Base-by-base conservation (phyloP, 2,329 filamentous ascomycete genomes). In the Aspergillus ibericus region DNA sequence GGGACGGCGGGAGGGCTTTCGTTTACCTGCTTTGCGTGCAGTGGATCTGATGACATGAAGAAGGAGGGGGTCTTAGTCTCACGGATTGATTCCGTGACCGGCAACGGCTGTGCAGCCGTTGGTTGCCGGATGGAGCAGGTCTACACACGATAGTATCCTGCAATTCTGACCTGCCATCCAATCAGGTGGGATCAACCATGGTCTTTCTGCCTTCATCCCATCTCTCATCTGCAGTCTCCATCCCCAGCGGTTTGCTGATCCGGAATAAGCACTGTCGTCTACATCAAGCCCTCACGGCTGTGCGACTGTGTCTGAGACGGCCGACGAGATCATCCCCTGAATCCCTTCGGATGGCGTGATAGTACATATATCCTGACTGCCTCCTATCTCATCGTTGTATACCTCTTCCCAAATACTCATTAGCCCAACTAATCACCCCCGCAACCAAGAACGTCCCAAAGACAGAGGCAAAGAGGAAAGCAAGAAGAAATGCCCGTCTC, bases 401-500 rank as follows among this genome's bases (percentile, higher is more conserved):
- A 10, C 29, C 3, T 32, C 9, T 10, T 10, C 9, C 9, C 29
- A 10, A 10, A 7, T 16, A n/a, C 38, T 35, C 15, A 53, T n/a
- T 20, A 10, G 20, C 9, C 35, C 36, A 27, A 25, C 20, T 5
- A 27, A 4, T 7, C 25, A 27, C 22, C 48, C 38, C 32, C 18
- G 16, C 29, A 34, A 20, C 10, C 38, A 42, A 32, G 8, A 32
- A 10, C 9, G 12, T 9, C 7, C 7, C 5, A 50, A 16, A 29
- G 9, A 13, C 13, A 38, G 27, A 42, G 36, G n/a, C 13, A 20
- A 4, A 18, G 2, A n/a, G 16, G 16, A 49, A 7, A 12, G 27
- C 22, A 22, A 35, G 10, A 15, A 9, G 13, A 22, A 15, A 53
- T 53, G 51, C 62, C 74, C 13, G 76, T 77, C 55, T 77, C 77